phyloP scores from a whole-genome alignment of 805 yeast species.

The Candida orba region DNA sequence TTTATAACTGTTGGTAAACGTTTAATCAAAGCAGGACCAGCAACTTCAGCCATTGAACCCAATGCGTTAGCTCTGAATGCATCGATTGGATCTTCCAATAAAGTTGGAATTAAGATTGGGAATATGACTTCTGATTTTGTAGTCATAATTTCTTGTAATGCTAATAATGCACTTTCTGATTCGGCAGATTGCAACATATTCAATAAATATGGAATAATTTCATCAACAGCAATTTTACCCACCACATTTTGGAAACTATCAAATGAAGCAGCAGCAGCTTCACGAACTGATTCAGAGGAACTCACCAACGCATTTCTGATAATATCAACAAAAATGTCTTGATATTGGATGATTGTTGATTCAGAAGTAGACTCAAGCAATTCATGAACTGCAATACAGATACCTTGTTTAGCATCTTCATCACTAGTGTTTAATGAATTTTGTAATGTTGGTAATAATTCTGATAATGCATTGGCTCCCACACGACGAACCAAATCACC shows the following conservation, averaged over 20 bases:
- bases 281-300: conserved; percentile 65
- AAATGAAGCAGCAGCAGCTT: conserved; percentile 86
- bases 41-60: conserved; percentile 82
- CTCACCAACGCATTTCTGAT: conserved; percentile 78
- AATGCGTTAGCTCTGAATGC: conserved; percentile 80
- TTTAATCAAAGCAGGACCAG: conserved; percentile 73
- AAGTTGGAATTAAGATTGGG: conserved; percentile 86
- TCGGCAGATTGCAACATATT: conserved; percentile 53
- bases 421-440: conserved; percentile 52
- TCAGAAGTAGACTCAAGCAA: conserved; percentile 66
- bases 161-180: conserved; percentile 74
- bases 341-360: conserved; percentile 56
- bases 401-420: conserved; percentile 90
- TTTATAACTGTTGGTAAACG: conserved; percentile 69
- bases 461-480: conserved; percentile 79
- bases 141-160: conserved; percentile 87
- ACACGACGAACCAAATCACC: conserved; percentile 94
- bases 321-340: conserved; percentile 62
- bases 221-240: conserved; percentile 84
- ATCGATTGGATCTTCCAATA: conserved; percentile 76
- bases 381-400: conserved; percentile 87
- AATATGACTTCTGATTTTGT: conserved; percentile 84
- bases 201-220: conserved; percentile 77
- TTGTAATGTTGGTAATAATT: conserved; percentile 78
- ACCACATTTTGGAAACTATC: conserved; percentile 77